Evolutionary conservation across 2,329 filamentous ascomycete genomes (phyloP), one percentile per base, ranked within the genome.

Genomic region (Thelonectria blattea): DNA sequence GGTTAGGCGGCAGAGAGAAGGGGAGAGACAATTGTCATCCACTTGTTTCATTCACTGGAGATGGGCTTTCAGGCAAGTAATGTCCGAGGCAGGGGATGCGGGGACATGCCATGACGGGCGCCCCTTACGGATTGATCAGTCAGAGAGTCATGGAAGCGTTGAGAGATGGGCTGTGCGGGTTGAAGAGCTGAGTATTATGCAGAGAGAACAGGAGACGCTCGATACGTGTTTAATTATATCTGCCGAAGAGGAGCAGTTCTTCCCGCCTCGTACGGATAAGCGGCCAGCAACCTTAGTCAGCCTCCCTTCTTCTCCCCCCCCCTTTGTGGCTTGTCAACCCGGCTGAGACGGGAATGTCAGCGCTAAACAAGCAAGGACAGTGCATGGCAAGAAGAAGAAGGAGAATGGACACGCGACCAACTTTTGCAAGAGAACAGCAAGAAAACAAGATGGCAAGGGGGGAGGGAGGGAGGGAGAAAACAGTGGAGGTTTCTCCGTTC

Each of bases 71-170:
- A 56, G 30, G 24, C 14, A 50, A n/a, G 54, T 22, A 51, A 56
- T 56, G 46, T 50, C 53, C 53, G 53, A 52, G 20, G 39, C 42
- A 41, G 51, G 51, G 41, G 27, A 30, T 34, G 52, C 42, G 34
- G 34, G 14, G 49, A 11, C 22, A 7, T 20, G 24, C 43, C 22
- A n/a, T n/a, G n/a, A n/a, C n/a, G n/a, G n/a, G 22, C 2, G 17
- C 42, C 43, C 41, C 30, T 24, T 43, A 51, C 24, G 11, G 3
- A 15, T 41, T 37, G 17, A 10, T 10, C 15, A 11, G 48, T 20
- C 37, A 6, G 17, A 6, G 17, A 11, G 32, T 30, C 27, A 27
- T 17, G 20, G n/a, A 15, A 20, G 15, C 18, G 14, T 15, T 34
- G 34, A 32, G 48, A 34, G 22, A 7, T 37, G 34, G 34, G 34